A percentile compares a stretch with the other conserved stretches of the same genome.
phyloP scores from a whole-genome alignment of 345 rosid species.

The Heritiera fomes region DNA sequence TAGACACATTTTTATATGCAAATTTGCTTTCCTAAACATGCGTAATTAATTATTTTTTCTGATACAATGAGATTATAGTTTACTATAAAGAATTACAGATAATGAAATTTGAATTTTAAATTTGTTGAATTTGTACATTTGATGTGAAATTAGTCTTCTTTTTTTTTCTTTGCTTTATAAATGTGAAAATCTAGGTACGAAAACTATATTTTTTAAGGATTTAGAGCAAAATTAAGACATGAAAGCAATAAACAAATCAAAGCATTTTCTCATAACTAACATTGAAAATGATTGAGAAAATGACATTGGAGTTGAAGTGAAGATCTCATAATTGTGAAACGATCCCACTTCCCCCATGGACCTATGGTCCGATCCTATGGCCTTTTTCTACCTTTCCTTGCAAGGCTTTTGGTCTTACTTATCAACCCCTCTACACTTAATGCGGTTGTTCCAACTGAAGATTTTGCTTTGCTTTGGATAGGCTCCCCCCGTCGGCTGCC shows the following conservation, averaged over 20 bases:
- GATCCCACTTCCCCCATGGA: neutral
- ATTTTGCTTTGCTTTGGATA: neutral
- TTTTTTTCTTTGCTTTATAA: no score
- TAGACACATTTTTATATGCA: neutral
- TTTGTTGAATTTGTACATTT: no score
- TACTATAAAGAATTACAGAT: no score
- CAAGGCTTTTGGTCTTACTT: slow-evolving; percentile 23
- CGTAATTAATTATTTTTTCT: neutral
- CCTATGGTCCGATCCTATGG: neutral
- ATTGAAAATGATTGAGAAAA: slow-evolving; percentile 25
- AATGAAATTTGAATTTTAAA: no score
- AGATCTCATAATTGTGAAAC: slow-evolving; percentile 14
- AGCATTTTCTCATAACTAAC: slow-evolving; percentile 18
- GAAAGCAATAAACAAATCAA: slow-evolving; percentile 5
- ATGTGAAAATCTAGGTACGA: no score
- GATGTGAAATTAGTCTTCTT: neutral
- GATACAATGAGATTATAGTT: neutral
- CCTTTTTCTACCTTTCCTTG: slow-evolving; percentile 30
- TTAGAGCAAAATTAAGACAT: neutral
- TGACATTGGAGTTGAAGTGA: slow-evolving; percentile 29
- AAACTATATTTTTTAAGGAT: neutral
- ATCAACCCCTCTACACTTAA: slow-evolving; percentile 1
- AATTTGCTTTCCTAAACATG: neutral
- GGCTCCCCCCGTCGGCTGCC: slow-evolving; percentile 25
- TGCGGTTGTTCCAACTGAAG: slow-evolving; percentile 46